Conservation (phyloP, 1,284 basidiomycete species). For the Apiotrichum veenhuisii region DNA sequence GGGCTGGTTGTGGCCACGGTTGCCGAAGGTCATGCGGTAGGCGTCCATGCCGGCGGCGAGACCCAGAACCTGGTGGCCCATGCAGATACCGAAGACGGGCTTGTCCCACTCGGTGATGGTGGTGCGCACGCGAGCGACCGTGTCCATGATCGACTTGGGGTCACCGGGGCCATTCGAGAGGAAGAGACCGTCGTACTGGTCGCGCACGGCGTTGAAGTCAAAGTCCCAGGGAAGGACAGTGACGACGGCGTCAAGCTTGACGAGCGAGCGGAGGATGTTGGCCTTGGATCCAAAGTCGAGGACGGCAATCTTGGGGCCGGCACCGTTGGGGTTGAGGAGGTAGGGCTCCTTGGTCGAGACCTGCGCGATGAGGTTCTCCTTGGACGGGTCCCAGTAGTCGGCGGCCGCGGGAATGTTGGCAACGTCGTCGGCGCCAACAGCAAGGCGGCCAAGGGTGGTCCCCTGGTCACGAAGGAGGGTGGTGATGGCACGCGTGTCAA, state of each 20-base stretch:
- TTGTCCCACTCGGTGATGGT: conserved; percentile 84
- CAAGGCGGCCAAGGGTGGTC: conserved; percentile 89
- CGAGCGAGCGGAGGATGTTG: conserved; percentile 89
- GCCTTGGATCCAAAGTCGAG: conserved; percentile 98
- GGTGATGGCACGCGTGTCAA: conserved; percentile 96
- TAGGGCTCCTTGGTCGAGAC: conserved; percentile 84
- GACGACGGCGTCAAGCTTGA: conserved; percentile 83
- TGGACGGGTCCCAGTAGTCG: conserved; percentile 89
- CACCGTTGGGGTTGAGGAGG: conserved; percentile 76
- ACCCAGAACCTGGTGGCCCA: conserved; percentile 97
- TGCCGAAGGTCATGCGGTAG: conserved; percentile 80
- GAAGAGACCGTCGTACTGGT: conserved; percentile 92
- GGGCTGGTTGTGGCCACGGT: conserved; percentile 99
- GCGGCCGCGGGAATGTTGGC: conserved; percentile 59
- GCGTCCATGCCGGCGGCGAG: conserved; percentile 95
- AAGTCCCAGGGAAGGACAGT: conserved; percentile 97
- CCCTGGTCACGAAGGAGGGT: conserved; percentile 91
- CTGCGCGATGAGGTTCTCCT: conserved; percentile 88
- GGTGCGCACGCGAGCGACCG: conserved; percentile 71
- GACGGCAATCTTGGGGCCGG: conserved; percentile 82
- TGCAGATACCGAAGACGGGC: conserved; percentile 97
- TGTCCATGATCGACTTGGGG: conserved; percentile 83
- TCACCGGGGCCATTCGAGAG: conserved; percentile 95
- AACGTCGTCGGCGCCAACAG: conserved; percentile 71
- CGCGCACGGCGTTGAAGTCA: conserved; percentile 86